These are phyloP conservation scores for Russula virescens DNA, from an alignment of 768 basidiomycete species.

Conservation along the genomic window DNA sequence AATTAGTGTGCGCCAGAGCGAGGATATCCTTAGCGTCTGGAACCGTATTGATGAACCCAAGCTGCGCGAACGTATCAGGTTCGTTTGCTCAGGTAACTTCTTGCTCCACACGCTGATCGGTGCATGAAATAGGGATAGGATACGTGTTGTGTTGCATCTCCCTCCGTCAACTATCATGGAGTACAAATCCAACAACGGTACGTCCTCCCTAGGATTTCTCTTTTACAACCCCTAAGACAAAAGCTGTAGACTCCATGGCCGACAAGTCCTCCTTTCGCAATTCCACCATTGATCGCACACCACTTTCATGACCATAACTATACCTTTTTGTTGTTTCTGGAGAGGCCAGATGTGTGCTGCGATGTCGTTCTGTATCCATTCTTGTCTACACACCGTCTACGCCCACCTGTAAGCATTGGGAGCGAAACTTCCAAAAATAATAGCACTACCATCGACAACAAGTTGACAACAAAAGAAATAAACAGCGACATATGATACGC, in stretches of 20 bases:
- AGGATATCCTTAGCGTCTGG: constrained; percentile 94
- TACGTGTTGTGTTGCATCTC: constrained; percentile 69
- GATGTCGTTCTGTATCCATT: constrained; percentile 11
- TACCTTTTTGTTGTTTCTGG: not conserved
- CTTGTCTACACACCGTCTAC: constrained; percentile 17
- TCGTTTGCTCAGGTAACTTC: constrained; percentile 28
- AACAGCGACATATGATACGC: not conserved
- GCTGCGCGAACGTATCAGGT: constrained; percentile 80
- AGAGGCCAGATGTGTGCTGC: not conserved
- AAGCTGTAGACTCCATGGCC: constrained; percentile 69
- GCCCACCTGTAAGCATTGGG: constrained; percentile 10
- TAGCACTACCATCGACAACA: not conserved
- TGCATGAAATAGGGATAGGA: constrained; percentile 55
- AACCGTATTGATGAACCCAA: constrained; percentile 78
- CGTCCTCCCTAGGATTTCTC: constrained; percentile 20
- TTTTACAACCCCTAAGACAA: not conserved
- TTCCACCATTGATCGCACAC: constrained; percentile 29
- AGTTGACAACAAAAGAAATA: not conserved
- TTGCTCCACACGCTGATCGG: not conserved
- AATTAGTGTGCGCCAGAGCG: constrained; percentile 85
- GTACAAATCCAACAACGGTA: constrained; percentile 91
- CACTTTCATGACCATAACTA: constrained; percentile 28
- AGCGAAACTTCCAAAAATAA: not conserved
- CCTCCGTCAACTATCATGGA: constrained; percentile 81
- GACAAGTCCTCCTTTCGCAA: constrained; percentile 78